phyloP scores from a whole-genome alignment of 345 rosid species.

The Cardamine resedifolia region DNA sequence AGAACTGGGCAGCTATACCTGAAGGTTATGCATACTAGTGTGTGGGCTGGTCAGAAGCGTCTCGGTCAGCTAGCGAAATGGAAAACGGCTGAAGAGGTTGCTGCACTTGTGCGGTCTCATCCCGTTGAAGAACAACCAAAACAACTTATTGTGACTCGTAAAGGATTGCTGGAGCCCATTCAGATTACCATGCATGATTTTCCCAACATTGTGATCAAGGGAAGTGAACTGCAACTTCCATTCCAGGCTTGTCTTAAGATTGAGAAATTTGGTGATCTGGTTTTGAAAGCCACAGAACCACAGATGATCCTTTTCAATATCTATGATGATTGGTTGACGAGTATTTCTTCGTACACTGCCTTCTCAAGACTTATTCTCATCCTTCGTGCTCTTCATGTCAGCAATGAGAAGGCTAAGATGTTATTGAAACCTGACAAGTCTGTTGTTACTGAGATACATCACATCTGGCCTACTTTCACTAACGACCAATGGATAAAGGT shows the following conservation, averaged over 20 bases:
- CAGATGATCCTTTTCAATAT: slow-evolving; percentile 94
- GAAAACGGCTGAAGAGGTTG: slow-evolving; percentile 99
- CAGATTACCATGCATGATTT: slow-evolving; percentile 95
- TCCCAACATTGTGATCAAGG: slow-evolving; percentile 97
- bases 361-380: slow-evolving; percentile 88
- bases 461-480: slow-evolving; percentile 94
- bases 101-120: slow-evolving; percentile 95
- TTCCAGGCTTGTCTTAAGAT: slow-evolving; percentile 99
- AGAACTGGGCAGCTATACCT: slow-evolving; percentile 94
- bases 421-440: slow-evolving; percentile 93
- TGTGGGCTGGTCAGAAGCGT: slow-evolving; percentile 99
- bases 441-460: slow-evolving; percentile 86
- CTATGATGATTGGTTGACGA: slow-evolving; percentile 97
- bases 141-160: slow-evolving; percentile 91
- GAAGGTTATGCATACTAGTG: slow-evolving; percentile 97
- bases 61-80: slow-evolving; percentile 98
- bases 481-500: slow-evolving; percentile 99
- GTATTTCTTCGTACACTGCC: slow-evolving; percentile 95
- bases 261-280: slow-evolving; percentile 92
- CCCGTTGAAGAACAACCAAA: slow-evolving; percentile 99
- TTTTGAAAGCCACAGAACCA: slow-evolving; percentile 93
- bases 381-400: slow-evolving; percentile 98
- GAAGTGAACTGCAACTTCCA: slow-evolving; percentile 97
- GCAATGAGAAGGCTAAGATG: slow-evolving; percentile 99
- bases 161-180: slow-evolving; percentile 97